These are phyloP conservation scores for Trypanosoma boissoni DNA, from an alignment of 208 protist species.

Conservation along the genomic window DNA sequence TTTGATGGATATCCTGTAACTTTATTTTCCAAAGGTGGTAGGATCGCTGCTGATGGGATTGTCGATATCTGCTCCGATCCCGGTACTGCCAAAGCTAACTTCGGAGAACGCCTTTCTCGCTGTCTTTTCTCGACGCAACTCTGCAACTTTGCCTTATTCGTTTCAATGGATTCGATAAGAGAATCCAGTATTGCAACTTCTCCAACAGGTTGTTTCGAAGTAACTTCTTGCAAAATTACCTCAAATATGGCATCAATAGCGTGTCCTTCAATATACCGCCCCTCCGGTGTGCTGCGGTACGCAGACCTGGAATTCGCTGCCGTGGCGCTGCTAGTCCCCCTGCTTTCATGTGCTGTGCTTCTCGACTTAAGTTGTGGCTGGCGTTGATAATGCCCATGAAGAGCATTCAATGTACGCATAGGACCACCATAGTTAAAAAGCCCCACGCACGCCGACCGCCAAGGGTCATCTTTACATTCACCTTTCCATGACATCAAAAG, in stretches of 20 bases:
- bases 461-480: constrained; percentile 37
- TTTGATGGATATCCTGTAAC: background rate
- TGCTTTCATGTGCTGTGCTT: background rate
- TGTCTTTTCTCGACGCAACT: constrained; percentile 36
- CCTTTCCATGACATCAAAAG: constrained; percentile 13
- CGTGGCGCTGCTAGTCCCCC: constrained; percentile 1
- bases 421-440: constrained; percentile 57
- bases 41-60: no score
- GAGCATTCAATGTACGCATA: constrained; percentile 30
- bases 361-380: background rate
- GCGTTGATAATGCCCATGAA: constrained; percentile 5
- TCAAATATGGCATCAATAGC: constrained; percentile 66
- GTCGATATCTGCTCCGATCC: no score
- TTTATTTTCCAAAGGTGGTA: no score
- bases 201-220: constrained; percentile 34
- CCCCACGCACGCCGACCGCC: constrained; percentile 43
- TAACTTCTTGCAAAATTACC: constrained; percentile 45
- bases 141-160: constrained; percentile 8
- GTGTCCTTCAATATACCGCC: constrained; percentile 28
- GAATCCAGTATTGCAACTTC: constrained; percentile 49
- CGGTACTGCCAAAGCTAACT: no score
- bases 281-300: constrained; percentile 31
- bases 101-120: constrained; percentile 16
- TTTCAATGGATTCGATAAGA: constrained; percentile 37
- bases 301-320: background rate